Evolutionary conservation across 805 yeast genomes (phyloP), one percentile per base, ranked within the genome.

Genomic region (Lipomyces lipofer): DNA sequence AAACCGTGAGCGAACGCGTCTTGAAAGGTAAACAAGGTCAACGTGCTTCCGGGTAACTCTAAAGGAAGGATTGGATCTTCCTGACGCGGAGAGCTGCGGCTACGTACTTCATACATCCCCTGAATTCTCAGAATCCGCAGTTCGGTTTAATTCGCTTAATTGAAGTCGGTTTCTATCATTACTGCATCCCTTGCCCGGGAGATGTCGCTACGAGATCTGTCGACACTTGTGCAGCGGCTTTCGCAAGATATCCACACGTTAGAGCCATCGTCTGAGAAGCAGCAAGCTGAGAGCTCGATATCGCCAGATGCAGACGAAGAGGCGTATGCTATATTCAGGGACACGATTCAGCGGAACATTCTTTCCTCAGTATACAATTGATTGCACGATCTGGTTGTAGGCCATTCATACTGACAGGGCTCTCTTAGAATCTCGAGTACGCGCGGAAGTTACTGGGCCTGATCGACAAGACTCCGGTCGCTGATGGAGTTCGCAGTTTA

Each of bases 371-470:
- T 56, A 50, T 13, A 56, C 13, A 28, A n/a, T n/a, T n/a, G n/a
- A n/a, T n/a, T n/a, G 13, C 33, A 10, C 33, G 33, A 13, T 29
- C 13, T 29, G 24, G 9, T 10, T 10, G 15, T n/a, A n/a, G n/a
- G n/a, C n/a, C n/a, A n/a, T n/a, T n/a, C n/a, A n/a, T n/a, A n/a
- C n/a, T n/a, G n/a, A n/a, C n/a, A n/a, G n/a, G n/a, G n/a, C n/a
- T n/a, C n/a, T n/a, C n/a, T n/a, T 12, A 57, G 59, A 49, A 58
- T 44, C 29, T 58, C 21, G 62, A 56, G 12, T 58, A 58, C 32
- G 54, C 62, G 17, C 24, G 59, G 22, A 58, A 55, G 28, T 35
- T 58, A 22, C 39, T 58, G 4, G 43, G 56, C 1, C 38, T 43
- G 24, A 29, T 58, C 12, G 62, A 58, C 29, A 39, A 19, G 15